Evolutionary conservation across 1,139 yeast species (phyloP), one percentile per base, ranked within the genome.

Genomic region (Taiozyma sp.): DNA sequence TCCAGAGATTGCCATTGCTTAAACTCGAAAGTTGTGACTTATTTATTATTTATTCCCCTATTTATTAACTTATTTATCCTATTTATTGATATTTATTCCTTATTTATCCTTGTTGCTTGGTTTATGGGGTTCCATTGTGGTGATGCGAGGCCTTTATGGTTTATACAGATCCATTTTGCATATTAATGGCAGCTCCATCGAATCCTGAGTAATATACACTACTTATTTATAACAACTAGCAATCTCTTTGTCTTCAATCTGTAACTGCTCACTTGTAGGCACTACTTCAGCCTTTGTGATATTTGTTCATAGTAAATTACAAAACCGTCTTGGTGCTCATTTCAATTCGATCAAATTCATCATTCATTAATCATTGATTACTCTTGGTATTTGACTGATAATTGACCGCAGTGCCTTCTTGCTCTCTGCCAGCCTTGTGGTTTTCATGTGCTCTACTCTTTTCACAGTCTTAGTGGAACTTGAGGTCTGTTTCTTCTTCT

Each of bases 1-100:
- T 51, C 65, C 65, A 42, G 56, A 56, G 19, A 56, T 56, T 45
- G 62, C 61, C 30, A 53, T 62, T 51, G 63, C 63, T 11, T 59
- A 46, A 51, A 24, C n/a, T 14, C 6, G 5, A 13, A 32, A 3
- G 26, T 44, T 26, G 32, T 46, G 34, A 43, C 48, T n/a, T 49
- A 50, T 50, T 50, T 54, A 57, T 45, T 47, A 42, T 35, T 41
- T 29, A 30, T 40, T 45, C 45, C 13, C 13, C 43, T 51, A 53
- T 54, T 51, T 53, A 50, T 48, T 49, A 46, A 24, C 34, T 40
- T 40, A 46, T 29, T 41, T 35, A 46, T 42, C 26, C 32, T 28
- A 14, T 34, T 19, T 32, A 43, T 34, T 24, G 39, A 43, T 48
- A 50, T 55, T 54, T 47, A 43, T 47, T 46, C 46, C 49, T 28